Base-by-base conservation (phyloP, 257 asterid species). In the Solanum pimpinellifolium region DNA sequence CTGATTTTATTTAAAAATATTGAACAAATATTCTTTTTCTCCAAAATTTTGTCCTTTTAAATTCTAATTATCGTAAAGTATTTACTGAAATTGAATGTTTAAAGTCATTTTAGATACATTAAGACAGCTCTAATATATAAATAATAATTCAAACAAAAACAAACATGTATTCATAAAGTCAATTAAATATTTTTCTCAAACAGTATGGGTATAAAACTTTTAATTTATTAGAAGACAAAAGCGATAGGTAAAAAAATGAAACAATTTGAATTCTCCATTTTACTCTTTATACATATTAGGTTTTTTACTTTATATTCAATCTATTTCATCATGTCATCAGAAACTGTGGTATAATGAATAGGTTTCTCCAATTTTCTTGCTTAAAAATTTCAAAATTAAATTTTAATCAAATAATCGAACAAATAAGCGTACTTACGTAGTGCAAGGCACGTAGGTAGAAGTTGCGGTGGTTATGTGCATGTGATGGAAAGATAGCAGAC, bases 371-470 rank as follows among this genome's bases (percentile, higher is more conserved):
- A 0, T 4, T 52, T 7, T 4, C 23, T 52, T 52, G 6, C 16
- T 6, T 1, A 52, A 2, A 52, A 52, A 0, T 6, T 6, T 15
- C 6, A 49, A 3, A 0, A 0, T 2, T 42, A 3, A 42, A 1
- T 0, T 2, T 42, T 42, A 25, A 25, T 33, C 3, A 33, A 33
- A 33, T 33, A 33, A 33, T 33, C 5, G 5, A 33, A 33, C 5
- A 33, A 33, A 33, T 33, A 4, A 4, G 35, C 35, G 35, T 33
- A 33, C 4, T 3, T n/a, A n/a, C 14, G 20, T 73, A 74, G 85
- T 80, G 85, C 29, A 80, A 72, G 29, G 85, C 85, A 80, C 69
- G 93, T 89, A 89, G 66, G 90, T 68, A 31, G 76, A 37, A 86
- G 87, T 90, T 56, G 41, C 91, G 84, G 87, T 12, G 78, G 25